Base-by-base conservation (phyloP, 2,329 filamentous ascomycete species). In the Phialemonium atrogriseum region DNA sequence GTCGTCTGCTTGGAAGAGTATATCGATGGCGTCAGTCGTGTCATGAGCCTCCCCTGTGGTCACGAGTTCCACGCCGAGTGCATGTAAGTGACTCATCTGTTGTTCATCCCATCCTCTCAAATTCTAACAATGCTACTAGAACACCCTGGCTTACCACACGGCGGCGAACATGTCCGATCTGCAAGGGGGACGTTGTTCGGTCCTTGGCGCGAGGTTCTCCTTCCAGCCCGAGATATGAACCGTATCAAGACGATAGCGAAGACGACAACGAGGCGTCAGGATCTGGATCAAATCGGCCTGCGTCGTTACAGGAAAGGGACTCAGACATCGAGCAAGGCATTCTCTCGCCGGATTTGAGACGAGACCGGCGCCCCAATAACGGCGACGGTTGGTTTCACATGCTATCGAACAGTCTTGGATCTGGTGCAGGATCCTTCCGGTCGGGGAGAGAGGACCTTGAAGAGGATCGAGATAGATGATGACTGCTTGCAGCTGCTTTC, bases 1-100 rank as follows among this genome's bases (percentile, higher is more conserved):
- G 89, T 95, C 10, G 89, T 98, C 3, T 98, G 91, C 48, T 64
- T 98, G 20, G 91, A 98, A 52, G 91, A 98, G 53, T 98, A 96
- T 50, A 69, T 94, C 14, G 88, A 95, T 55, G 91, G 91, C 23
- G 79, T 95, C 47, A 94, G 87, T 54, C 77, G 78, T 49, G 89
- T 98, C 23, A 98, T 98, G 91, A 93, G 87, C 51, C 62, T 98
- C 37, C 91, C 91, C 7, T 98, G 91, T 58, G 91, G 91, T 21
- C 91, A 98, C 55, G 91, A 98, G 51, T 98, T 96, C 58, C 91
- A 98, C 56, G 89, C 71, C 17, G 87, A 94, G 53, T 98, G 91
- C 87, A 96, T 98, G 87, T 94, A 63, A 80, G 87, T 82, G 6
- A 25, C 10, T 14, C 11, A 12, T 29, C 11, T 13, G 25, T 20